A percentile compares a stretch with the other conserved stretches of the same genome.
Conservation (phyloP, 768 basidiomycete species). For the Termitomyces sp. region DNA sequence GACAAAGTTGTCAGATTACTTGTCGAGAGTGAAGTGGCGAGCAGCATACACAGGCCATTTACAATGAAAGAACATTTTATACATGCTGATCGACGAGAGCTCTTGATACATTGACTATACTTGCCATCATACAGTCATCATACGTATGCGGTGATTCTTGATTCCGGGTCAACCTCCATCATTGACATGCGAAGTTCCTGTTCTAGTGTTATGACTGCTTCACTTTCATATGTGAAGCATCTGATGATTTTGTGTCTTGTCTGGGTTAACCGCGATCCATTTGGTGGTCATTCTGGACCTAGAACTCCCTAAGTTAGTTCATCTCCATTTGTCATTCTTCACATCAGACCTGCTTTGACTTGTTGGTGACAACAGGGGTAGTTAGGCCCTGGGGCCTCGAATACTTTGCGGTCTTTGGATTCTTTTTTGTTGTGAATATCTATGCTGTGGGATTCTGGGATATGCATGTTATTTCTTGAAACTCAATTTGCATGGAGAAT, state of each 20-base stretch:
- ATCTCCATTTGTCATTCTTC: neutral
- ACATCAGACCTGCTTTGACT: neutral
- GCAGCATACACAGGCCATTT: neutral
- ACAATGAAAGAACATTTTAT: neutral
- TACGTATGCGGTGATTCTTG: too few species aligned
- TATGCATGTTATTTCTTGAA: too few species aligned
- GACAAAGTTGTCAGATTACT: too few species aligned
- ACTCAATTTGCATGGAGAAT: neutral
- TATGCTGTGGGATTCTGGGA: neutral
- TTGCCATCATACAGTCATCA: too few species aligned
- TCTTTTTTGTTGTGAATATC: neutral
- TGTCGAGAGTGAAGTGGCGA: neutral
- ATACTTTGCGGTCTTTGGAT: neutral
- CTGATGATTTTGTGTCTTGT: neutral
- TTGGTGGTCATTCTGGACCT: too few species aligned
- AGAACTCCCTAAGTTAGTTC: too few species aligned
- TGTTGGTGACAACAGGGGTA: neutral
- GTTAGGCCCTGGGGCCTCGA: too few species aligned
- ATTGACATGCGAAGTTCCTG: neutral
- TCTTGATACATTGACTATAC: too few species aligned
- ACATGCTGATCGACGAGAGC: too few species aligned
- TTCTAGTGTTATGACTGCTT: neutral
- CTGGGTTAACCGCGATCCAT: neutral
- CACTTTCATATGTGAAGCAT: neutral
- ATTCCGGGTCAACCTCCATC: too few species aligned